Conservation (phyloP, 192 early-diverging fungal species). For the Chytriomyces hyalinus region DNA sequence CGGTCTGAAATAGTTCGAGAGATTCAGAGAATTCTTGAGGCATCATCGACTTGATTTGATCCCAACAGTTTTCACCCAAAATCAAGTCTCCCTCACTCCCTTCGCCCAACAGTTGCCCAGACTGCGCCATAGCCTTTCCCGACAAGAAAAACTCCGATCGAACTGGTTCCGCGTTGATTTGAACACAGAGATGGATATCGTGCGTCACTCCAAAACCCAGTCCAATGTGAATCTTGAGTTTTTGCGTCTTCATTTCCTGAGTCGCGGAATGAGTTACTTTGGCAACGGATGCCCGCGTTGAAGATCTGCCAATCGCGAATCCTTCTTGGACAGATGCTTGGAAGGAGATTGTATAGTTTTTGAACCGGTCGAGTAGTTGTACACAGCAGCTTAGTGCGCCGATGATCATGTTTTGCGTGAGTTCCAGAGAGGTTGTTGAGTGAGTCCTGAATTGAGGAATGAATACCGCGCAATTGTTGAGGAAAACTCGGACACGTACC, state of each 20-base stretch:
- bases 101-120: conserved; percentile 1
- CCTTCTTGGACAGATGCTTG: not conserved
- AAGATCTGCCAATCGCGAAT: not conserved
- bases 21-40: too few species aligned
- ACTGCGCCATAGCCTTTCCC: conserved; percentile 12
- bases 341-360: conserved; percentile 1
- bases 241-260: not conserved
- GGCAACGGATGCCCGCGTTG: not conserved
- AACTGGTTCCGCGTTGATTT: not conserved
- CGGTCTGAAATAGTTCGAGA: too few species aligned
- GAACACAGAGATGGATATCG: not conserved
- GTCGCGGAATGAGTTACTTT: not conserved
- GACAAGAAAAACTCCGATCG: conserved; percentile 33
- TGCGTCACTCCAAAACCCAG: not conserved
- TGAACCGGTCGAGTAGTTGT: not conserved
- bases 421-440: not conserved
- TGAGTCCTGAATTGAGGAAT: not conserved
- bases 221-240: not conserved
- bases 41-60: too few species aligned
- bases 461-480: too few species aligned
- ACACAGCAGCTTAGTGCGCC: not conserved
- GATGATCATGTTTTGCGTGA: too few species aligned
- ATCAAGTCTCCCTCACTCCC: conserved; percentile 25
- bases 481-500: not conserved
- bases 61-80: not conserved